Percentiles rank a stretch among this genome's conserved stretches.
Evolutionary conservation across 208 protist species (phyloP).

Genomic region (Wallacemonas sp.): DNA sequence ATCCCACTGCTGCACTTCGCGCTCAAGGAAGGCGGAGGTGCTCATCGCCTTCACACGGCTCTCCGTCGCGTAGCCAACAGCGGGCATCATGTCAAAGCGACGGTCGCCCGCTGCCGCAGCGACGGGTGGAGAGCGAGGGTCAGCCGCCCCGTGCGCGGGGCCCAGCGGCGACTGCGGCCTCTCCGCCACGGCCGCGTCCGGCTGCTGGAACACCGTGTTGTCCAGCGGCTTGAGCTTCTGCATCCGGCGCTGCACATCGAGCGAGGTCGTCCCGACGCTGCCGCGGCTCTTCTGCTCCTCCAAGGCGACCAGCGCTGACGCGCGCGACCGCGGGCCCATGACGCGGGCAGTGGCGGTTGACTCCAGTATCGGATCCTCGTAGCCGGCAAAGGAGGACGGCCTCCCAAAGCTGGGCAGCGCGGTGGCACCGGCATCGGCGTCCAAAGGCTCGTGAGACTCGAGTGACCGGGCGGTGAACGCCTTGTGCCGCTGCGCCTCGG

Average conservation of each 20-base stretch:
- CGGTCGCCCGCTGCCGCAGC: too few species aligned
- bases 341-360: background rate
- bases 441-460: background rate
- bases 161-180: background rate
- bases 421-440: background rate
- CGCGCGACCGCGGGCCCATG: conserved; percentile 10
- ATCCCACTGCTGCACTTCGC: conserved; percentile 39
- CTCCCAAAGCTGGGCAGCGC: background rate
- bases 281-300: conserved; percentile 8
- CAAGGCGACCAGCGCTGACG: conserved; percentile 7
- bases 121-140: too few species aligned
- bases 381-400: background rate
- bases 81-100: background rate
- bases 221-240: conserved; percentile 35
- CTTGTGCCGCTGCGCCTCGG: background rate
- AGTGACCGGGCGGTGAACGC: background rate
- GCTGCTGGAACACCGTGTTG: conserved; percentile 41
- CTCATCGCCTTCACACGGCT: background rate
- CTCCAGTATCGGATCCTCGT: background rate
- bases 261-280: background rate
- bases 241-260: conserved; percentile 28
- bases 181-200: background rate
- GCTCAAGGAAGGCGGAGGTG: conserved; percentile 33
- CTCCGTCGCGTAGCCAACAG: background rate
- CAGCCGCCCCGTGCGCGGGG: too few species aligned